phyloP scores from a whole-genome alignment of 306 rosid species.

The Citrullus mucosospermus region DNA sequence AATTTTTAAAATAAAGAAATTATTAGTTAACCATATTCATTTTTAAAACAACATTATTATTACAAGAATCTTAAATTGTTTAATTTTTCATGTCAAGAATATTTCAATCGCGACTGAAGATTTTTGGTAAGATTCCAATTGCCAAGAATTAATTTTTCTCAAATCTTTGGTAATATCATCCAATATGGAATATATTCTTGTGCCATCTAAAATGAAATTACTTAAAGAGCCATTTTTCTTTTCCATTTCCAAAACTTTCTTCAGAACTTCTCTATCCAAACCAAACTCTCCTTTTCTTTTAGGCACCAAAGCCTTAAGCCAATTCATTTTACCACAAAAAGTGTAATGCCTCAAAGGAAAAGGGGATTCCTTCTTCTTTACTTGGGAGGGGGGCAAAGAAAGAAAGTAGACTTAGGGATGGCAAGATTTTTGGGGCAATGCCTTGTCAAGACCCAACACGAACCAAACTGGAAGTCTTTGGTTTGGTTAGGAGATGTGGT shows the following conservation, averaged over 20 bases:
- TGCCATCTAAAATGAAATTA: not conserved
- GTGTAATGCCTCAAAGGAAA: not conserved
- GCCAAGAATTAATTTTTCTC: not conserved
- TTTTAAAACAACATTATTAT: not conserved
- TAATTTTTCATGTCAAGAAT: not conserved
- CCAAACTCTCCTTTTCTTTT: not conserved
- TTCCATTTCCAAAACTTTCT: not conserved
- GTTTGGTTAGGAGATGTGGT: not conserved
- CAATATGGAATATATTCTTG: not conserved
- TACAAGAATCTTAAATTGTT: not conserved
- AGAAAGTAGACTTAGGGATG: not conserved
- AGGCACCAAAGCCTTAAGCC: not conserved
- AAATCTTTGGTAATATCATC: not conserved
- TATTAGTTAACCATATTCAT: not conserved
- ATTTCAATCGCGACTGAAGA: not conserved
- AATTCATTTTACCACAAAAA: not conserved
- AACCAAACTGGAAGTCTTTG: not conserved
- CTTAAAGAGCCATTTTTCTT: not conserved
- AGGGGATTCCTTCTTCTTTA: not conserved
- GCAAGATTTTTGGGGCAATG: not conserved
- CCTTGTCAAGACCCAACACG: not conserved
- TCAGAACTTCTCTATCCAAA: not conserved
- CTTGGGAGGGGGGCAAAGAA: not conserved
- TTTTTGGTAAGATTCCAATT: not conserved
- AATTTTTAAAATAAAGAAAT: not conserved